These are phyloP conservation scores for Coemansia sp. DNA, from an alignment of 192 early-diverging fungal genomes.

Conservation along the genomic window DNA sequence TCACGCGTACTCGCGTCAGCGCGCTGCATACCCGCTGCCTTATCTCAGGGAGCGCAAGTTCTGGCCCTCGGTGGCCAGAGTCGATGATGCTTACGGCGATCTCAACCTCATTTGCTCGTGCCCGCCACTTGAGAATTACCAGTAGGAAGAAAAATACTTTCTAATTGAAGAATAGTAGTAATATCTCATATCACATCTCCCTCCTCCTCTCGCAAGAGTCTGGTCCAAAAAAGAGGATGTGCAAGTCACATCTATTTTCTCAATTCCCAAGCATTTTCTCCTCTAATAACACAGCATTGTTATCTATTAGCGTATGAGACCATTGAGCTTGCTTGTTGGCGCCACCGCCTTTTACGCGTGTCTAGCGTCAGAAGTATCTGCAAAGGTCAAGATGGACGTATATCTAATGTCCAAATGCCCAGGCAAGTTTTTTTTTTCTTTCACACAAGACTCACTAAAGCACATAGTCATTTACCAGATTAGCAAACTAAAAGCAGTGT, in stretches of 20 bases:
- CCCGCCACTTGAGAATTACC: constrained; percentile 87
- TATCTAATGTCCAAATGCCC: constrained; percentile 53
- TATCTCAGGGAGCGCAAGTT: constrained; percentile 90
- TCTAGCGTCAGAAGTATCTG: neutral
- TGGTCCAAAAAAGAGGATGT: no score
- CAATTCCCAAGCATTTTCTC: neutral
- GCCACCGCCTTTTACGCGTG: neutral
- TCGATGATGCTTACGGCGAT: constrained; percentile 97
- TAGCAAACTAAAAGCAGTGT: neutral
- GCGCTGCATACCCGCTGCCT: constrained; percentile 90
- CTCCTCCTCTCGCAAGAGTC: neutral
- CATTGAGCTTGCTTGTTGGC: neutral
- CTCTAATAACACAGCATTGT: neutral
- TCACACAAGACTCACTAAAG: neutral
- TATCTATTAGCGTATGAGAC: neutral
- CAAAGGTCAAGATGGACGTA: constrained; percentile 43
- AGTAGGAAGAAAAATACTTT: constrained; percentile 16
- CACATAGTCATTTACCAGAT: neutral
- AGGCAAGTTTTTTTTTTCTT: constrained; percentile 8
- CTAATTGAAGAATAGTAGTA: neutral
- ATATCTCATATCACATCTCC: neutral
- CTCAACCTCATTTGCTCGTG: constrained; percentile 95
- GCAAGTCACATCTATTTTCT: neutral
- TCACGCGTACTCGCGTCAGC: constrained; percentile 81
- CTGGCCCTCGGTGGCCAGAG: constrained; percentile 92